Evolutionary conservation across 106 monocot species (phyloP), one percentile per base, ranked within the genome.

Genomic region (Narthecium ossifragum): DNA sequence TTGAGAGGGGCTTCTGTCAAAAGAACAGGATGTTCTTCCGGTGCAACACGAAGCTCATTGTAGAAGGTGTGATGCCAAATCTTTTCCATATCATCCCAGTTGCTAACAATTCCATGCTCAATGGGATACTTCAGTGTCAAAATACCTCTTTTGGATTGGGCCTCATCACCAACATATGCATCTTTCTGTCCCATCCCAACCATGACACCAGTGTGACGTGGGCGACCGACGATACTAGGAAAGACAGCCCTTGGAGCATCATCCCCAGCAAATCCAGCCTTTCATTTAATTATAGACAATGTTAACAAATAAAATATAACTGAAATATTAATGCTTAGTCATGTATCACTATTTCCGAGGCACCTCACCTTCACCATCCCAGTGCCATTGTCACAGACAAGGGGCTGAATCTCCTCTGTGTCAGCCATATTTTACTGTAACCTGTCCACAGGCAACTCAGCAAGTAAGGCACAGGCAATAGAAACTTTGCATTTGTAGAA

Each of bases 171-270:
- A 43, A 43, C 43, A 43, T 43, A 43, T 11, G 43, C 43, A 43
- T 43, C 43, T 43, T 43, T 43, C 18, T 43, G 43, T 43, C 43
- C 43, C 43, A 43, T 43, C 12, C 43, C 43, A 43, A 43, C 43
- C 43, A 43, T 43, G 43, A 43, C 43, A 43, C 43, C 43, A 43
- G 43, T 43, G 43, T 43, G 43, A 13, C 43, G 43, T 17, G 43
- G 43, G 17, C 43, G 43, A 43, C 43, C 43, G 18, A 43, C 43
- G 14, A 43, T 43, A 43, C 43, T 43, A 17, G 43, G 43, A 18
- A 43, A 43, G 4, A 43, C 43, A 43, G 43, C 43, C 43, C 43
- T 43, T 43, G 43, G 43, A 43, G 43, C 43, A 43, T 43, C 43
- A 43, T 43, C 43, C 18, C 43, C 43, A 43, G 43, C 43, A 43